phyloP scores from a whole-genome alignment of 208 protist species.

The Trichomonas tenax region DNA sequence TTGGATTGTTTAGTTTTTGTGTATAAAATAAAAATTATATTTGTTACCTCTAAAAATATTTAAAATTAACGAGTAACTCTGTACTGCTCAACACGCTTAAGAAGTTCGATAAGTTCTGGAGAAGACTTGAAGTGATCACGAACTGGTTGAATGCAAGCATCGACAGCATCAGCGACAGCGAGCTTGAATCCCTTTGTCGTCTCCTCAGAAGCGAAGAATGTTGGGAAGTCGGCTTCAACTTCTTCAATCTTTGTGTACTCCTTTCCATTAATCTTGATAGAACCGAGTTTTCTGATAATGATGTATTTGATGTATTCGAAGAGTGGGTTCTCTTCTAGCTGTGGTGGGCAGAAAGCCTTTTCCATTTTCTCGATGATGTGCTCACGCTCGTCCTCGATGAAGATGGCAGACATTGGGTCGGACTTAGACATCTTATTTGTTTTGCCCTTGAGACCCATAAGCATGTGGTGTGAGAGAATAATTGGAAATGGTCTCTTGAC shows the following conservation, averaged over 20 bases:
- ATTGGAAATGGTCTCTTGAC: slow-evolving; percentile 52
- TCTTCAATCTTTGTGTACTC: background rate
- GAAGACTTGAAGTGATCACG: background rate
- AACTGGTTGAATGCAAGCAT: background rate
- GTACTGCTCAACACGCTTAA: background rate
- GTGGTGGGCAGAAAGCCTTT: slow-evolving; percentile 38
- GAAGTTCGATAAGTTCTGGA: background rate
- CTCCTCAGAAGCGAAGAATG: background rate
- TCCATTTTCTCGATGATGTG: slow-evolving; percentile 82
- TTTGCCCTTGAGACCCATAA: slow-evolving; percentile 35
- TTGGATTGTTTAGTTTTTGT: no score
- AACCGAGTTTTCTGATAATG: background rate
- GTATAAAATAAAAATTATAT: no score
- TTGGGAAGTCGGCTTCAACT: background rate
- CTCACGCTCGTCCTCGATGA: slow-evolving; percentile 88
- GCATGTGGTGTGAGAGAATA: slow-evolving; percentile 77
- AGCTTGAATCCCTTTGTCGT: background rate
- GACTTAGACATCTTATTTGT: slow-evolving; percentile 91
- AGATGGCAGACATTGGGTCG: slow-evolving; percentile 91
- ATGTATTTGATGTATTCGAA: slow-evolving; percentile 24
- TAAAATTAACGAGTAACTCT: background rate
- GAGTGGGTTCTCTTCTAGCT: background rate
- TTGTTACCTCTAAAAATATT: no score
- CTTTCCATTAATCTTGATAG: background rate
- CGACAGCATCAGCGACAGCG: background rate